Evolutionary conservation across 108 stramenopile species (phyloP).

Genomic region (Discostella pseudostelligera): DNA sequence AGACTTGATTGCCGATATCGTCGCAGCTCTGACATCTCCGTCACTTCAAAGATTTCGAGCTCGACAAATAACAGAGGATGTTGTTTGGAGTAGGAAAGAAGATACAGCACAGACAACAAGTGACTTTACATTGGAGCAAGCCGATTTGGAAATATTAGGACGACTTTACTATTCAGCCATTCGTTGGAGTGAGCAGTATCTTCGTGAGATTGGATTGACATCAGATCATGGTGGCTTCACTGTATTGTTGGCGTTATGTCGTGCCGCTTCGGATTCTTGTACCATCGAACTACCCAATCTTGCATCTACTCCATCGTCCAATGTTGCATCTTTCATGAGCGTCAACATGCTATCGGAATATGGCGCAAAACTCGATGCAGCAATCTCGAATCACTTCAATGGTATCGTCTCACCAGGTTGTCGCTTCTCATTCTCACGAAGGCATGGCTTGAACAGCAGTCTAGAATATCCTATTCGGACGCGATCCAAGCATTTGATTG

Average conservation of each 20-base stretch:
- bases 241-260: conserved; percentile 14
- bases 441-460: conserved; percentile 7
- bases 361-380: conserved; percentile 17
- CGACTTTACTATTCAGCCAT: conserved; percentile 20
- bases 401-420: conserved; percentile 11
- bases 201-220: conserved; percentile 10
- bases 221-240: conserved; percentile 21
- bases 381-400: conserved; percentile 26
- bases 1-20: conserved; percentile 11
- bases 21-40: neutral
- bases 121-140: conserved; percentile 13
- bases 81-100: neutral
- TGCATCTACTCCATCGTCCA: too few relatives aligned
- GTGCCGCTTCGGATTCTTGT: conserved; percentile 1
- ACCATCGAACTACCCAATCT: too few relatives aligned
- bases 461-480: neutral
- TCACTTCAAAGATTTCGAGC: conserved; percentile 7
- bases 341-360: neutral
- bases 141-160: conserved; percentile 19
- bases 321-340: neutral
- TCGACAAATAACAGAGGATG: neutral
- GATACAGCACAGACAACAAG: neutral
- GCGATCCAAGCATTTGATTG: conserved; percentile 9
- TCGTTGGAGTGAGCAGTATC: neutral
- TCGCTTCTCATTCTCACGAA: conserved; percentile 16